Evolutionary conservation across 1,139 yeast species (phyloP), one percentile per base, ranked within the genome.

Genomic region (Candida tropicalis): DNA sequence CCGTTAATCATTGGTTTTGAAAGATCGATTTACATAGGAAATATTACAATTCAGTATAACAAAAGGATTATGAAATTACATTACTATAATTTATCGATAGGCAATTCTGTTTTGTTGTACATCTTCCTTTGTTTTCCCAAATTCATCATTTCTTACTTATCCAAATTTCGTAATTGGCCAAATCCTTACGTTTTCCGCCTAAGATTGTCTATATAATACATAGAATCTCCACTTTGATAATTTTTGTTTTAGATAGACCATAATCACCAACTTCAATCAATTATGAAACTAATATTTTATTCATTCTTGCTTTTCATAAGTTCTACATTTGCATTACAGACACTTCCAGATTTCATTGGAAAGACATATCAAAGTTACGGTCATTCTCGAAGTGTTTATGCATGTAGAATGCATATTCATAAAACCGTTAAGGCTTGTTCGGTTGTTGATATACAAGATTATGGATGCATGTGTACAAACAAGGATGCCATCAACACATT

Each of bases 401-500:
- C 42, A 10, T 40, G 42, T 22, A 17, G 38, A 33, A 28, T 40
- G 35, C 38, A 33, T 13, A 33, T 41, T 22, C 44, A 43, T 18
- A 17, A 37, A 12, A 43, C 52, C 4, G 57, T 51, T 3, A 38
- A 49, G 11, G 55, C 45, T 27, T 55, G 56, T 27, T 35, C 37
- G 6, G 23, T 23, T 10, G 18, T 18, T 8, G 31, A 26, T 18
- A 36, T 36, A 18, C 48, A 44, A 5, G 43, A 43, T 12, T 23
- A 34, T 24, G 44, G 39, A 5, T 54, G 56, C 39, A 35, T 40
- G 18, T 54, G 58, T 41, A 31, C 37, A 9, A 44, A 51, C 28
- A 35, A 38, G 15, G 43, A 48, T 41, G 53, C 52, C 2, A 36
- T 50, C 13, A 51, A 51, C 13, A 50, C 57, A 13, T 39, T 54